Base-by-base conservation (phyloP, 345 rosid genomes). In the Heritiera littoralis region DNA sequence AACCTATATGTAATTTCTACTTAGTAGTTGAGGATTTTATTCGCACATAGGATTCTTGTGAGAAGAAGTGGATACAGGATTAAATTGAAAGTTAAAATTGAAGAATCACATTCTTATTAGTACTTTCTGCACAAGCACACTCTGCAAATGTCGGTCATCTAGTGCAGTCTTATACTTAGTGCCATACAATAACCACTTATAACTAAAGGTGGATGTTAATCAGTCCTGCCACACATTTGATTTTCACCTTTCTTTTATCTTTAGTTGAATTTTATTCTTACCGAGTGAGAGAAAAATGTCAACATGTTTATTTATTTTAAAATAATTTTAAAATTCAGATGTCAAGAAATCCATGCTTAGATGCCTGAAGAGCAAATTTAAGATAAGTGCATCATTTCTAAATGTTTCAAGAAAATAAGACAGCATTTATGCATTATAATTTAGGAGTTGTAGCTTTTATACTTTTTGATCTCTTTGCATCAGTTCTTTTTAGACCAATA, bases 361-460 rank as follows among this genome's bases (percentile, higher is more conserved):
- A 71, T 71, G 75, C 59, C 43, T 1, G 41, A 30, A 63, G 66
- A 28, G 66, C 7, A 63, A 30, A 30, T 63, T 35, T 28, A 10
- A 28, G 17, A 43, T 64, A 30, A 64, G 6, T 32, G 10, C 18
- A 64, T 64, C 14, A 60, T 32, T 64, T 32, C 9, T 64, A 12
- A 18, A 14, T 30, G 5, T 59, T 59, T 32, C 64, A 59, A 59
- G 64, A 59, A 20, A 2, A 23, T 59, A 13, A 20, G 13, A 23
- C 20, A 20, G 23, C 13, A 59, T 8, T 20, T 9, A 9, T 59
- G 64, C 46, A 18, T 54, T 48, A 2, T 30, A 54, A 70, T 49
- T 49, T 63, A 32, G 40, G 56, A 54, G 63, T 54, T 49, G 60
- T 70, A 70, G 58, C 11, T 70, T 48, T 48, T 70, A 70, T 70